Conservation (phyloP, 1,139 yeast genomes). For the Blastobotrys persicus region DNA sequence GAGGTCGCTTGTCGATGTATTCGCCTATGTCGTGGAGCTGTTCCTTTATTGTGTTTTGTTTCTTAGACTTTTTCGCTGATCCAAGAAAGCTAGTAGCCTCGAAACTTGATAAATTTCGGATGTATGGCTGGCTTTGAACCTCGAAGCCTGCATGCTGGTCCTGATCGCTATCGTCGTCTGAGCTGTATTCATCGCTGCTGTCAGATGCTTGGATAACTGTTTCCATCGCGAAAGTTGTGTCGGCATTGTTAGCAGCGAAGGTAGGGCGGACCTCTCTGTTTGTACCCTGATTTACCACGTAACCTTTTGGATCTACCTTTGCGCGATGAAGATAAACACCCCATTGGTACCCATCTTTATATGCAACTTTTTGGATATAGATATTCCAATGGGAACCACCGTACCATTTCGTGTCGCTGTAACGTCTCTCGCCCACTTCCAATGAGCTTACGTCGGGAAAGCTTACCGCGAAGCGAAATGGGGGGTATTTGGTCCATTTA, state of each 20-base stretch:
- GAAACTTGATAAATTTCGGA: neutral
- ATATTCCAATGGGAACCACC: constrained; percentile 59
- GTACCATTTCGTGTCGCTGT: constrained; percentile 53
- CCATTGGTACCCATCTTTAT: constrained; percentile 46
- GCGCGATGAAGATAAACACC: constrained; percentile 55
- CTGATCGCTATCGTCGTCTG: neutral
- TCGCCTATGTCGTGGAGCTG: constrained; percentile 16
- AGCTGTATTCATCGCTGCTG: neutral
- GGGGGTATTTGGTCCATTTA: constrained; percentile 45
- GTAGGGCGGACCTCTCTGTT: neutral
- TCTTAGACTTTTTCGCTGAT: too few relatives aligned
- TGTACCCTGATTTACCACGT: constrained; percentile 1
- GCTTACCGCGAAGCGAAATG: constrained; percentile 52
- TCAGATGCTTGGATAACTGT: neutral
- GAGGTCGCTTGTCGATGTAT: constrained; percentile 43
- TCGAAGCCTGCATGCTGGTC: too few relatives aligned
- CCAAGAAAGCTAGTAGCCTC: neutral
- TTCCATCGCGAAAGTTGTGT: neutral
- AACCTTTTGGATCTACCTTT: constrained; percentile 16
- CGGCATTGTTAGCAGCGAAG: neutral
- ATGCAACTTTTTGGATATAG: constrained; percentile 47
- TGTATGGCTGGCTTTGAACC: too few relatives aligned
- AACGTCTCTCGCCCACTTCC: constrained; percentile 46
- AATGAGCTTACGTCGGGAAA: constrained; percentile 47
- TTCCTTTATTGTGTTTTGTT: neutral